Base-by-base conservation (phyloP, 148 eudicot species). In the Vaccinium corymbosum region DNA sequence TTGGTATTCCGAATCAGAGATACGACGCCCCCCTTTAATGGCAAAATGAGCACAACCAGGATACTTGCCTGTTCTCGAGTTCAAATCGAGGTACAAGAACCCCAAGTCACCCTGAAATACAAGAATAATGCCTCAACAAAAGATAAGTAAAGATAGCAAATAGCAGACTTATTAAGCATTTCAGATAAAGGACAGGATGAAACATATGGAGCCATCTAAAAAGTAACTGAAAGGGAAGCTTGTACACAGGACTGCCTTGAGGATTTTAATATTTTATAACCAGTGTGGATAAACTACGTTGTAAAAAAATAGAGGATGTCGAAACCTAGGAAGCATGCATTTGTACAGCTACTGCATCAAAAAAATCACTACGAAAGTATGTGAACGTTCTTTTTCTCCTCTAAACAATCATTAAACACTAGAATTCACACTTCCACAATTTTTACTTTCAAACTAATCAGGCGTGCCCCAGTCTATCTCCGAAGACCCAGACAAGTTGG, bases 1-100 rank as follows among this genome's bases (percentile, higher is more conserved):
- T 85, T 97, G 99, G 87, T 94, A 94, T 79, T 97, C 97, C 77
- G 95, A 86, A 88, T 89, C 92, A 38, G 99, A 97, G 81, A 96
- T 88, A 71, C 90, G 88, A 10, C 98, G 93, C 2, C 98, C 99
- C 53, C 99, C 99, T 91, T 90, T 93, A 80, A 96, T 94, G 62
- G 99, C 94, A 93, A 94, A 96, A 91, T 96, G 99, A 87, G 99
- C 99, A 88, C 94, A 94, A 56, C 95, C 95, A 73, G 99, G 95
- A 85, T 93, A 95, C 87, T 97, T 97, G 42, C 93, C 94, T 84
- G 86, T 85, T 90, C 99, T 94, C 59, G 94, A 90, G 86, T 91
- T 93, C 83, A 96, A 91, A 87, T 96, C 99, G 84, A 96, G 99
- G 92, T 93, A 96, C 62, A 96, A 86, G 90, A 89, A 93, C 71